Evolutionary conservation across 495 filamentous ascomycete species (phyloP).

Genomic region (Trichoderma parareesei): DNA sequence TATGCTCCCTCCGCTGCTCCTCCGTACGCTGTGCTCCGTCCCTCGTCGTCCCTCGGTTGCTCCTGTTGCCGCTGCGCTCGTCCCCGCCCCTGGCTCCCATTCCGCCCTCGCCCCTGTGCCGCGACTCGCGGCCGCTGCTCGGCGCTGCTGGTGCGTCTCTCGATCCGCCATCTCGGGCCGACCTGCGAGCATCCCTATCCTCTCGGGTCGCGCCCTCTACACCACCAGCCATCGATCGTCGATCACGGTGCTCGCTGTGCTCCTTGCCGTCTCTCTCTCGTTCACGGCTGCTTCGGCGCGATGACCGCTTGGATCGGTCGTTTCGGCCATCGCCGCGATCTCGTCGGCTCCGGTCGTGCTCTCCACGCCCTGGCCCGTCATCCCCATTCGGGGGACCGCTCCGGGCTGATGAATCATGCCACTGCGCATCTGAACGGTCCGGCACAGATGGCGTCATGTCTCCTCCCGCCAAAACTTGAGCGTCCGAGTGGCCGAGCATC

Average conservation of each 20-base stretch:
- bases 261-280: constrained; percentile 33
- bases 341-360: constrained; percentile 38
- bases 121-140: constrained; percentile 5
- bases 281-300: constrained; percentile 30
- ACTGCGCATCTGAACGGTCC: constrained; percentile 33
- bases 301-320: constrained; percentile 32
- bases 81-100: background rate
- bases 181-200: constrained; percentile 3
- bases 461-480: constrained; percentile 38
- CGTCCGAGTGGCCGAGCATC: constrained; percentile 37
- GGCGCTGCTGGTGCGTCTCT: constrained; percentile 7
- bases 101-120: background rate
- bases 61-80: background rate
- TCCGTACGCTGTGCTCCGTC: constrained; percentile 4
- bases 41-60: background rate
- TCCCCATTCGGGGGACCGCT: constrained; percentile 23
- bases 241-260: constrained; percentile 28
- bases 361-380: constrained; percentile 27
- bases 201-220: background rate
- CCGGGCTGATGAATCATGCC: constrained; percentile 20
- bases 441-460: constrained; percentile 37
- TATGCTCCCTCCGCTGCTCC: constrained; percentile 9
- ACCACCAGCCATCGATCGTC: constrained; percentile 20
- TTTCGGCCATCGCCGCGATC: constrained; percentile 33
- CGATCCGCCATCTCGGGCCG: background rate